Percentiles rank a stretch among this genome's conserved stretches.
Conservation (phyloP, 2,329 filamentous ascomycete species). For the Rhytidhysteron rufulum region DNA sequence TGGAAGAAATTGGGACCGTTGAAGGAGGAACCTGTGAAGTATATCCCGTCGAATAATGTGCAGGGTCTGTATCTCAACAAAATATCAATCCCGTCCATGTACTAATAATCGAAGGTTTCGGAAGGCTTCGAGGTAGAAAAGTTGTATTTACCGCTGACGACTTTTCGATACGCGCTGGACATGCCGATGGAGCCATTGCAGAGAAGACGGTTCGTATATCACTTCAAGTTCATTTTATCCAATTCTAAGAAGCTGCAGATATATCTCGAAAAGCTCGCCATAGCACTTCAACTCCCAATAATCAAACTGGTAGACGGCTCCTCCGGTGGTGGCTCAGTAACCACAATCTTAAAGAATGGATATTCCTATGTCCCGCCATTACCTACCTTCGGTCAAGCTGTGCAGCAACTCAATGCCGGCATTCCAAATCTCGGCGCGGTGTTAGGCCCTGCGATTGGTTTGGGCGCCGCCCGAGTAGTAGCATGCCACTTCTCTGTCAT, state of each 20-base stretch:
- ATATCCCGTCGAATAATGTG: constrained; percentile 60
- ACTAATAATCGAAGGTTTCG: constrained; percentile 35
- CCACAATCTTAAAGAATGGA: constrained; percentile 52
- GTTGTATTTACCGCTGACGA: constrained; percentile 62
- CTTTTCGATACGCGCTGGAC: constrained; percentile 60
- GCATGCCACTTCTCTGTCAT: constrained; percentile 64
- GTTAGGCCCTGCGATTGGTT: constrained; percentile 60
- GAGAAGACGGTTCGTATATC: constrained; percentile 47
- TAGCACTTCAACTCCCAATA: constrained; percentile 56
- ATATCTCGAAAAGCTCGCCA: constrained; percentile 59
- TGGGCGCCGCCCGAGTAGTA: constrained; percentile 60
- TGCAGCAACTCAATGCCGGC: constrained; percentile 58
- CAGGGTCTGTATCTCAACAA: constrained; percentile 46
- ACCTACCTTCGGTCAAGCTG: constrained; percentile 49
- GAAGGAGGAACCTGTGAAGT: constrained; percentile 48
- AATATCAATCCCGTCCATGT: constrained; percentile 5
- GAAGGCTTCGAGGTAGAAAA: constrained; percentile 50
- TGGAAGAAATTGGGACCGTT: constrained; percentile 50
- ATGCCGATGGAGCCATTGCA: constrained; percentile 59
- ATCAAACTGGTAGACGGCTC: constrained; percentile 63
- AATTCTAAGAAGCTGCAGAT: constrained; percentile 31
- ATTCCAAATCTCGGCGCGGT: constrained; percentile 64
- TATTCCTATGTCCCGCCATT: constrained; percentile 60
- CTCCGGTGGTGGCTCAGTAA: constrained; percentile 60
- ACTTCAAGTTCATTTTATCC: background rate